phyloP scores from a whole-genome alignment of 495 filamentous ascomycete genomes.

The Hamigera avellanea region DNA sequence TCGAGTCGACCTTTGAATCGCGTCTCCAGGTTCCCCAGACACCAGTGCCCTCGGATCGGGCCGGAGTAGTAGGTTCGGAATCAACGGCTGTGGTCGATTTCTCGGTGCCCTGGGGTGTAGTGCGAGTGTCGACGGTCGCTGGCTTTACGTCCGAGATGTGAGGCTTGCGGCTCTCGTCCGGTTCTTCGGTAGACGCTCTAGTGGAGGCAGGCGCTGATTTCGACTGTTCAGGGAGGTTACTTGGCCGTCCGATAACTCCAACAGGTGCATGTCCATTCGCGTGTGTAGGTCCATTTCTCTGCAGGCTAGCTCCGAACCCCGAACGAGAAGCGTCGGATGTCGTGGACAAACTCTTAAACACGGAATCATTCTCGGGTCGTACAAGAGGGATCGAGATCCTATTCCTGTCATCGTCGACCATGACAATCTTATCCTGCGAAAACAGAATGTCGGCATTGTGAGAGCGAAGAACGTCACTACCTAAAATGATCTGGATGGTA shows the following conservation, averaged over 20 bases:
- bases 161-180: conserved; percentile 27
- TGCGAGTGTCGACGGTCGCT: conserved; percentile 9
- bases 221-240: conserved; percentile 5
- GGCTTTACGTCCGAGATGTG: conserved; percentile 8
- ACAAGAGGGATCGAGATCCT: conserved; percentile 90
- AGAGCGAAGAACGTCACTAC: conserved; percentile 74
- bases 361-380: conserved; percentile 74
- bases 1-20: conserved; percentile 36
- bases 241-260: conserved; percentile 21
- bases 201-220: conserved; percentile 14
- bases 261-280: conserved; percentile 11
- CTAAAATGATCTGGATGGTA: conserved; percentile 68
- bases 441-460: conserved; percentile 88
- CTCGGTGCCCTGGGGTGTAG: conserved; percentile 14
- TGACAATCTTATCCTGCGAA: conserved; percentile 75
- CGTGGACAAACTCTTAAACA: conserved; percentile 67
- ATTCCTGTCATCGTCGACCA: conserved; percentile 77
- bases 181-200: conserved; percentile 18
- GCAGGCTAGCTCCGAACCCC: conserved; percentile 1
- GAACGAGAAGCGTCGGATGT: conserved; percentile 22
- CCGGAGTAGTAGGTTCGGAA: conserved; percentile 16
- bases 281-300: conserved; percentile 2
- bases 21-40: conserved; percentile 65
- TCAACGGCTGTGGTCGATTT: conserved; percentile 14
- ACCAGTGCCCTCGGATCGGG: conserved; percentile 35